Evolutionary conservation across 345 rosid genomes (phyloP), one percentile per base, ranked within the genome.

Genomic region (Gossypium ekmanianum): DNA sequence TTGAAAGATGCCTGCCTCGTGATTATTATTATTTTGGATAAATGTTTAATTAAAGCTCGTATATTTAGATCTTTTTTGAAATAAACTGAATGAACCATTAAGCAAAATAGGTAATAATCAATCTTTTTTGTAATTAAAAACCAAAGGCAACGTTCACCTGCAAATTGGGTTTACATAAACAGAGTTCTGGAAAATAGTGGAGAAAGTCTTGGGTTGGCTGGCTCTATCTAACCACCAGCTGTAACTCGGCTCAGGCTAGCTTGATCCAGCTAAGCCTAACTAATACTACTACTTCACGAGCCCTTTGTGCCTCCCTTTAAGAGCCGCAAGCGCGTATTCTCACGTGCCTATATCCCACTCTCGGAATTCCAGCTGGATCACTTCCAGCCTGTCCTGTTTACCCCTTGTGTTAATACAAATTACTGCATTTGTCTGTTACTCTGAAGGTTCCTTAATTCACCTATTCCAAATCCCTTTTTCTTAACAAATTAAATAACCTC

Each of bases 301-400:
- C 57, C 57, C 8, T 52, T 52, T 16, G 57, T 52, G 57, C 22
- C 2, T 7, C 14, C 7, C 55, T 14, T 51, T 52, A 39, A 8
- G 71, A n/a, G 50, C 29, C 41, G 17, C n/a, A 9, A 1, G 81
- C 77, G 83, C 85, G 75, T 82, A 45, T 3, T 3, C 41, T 68
- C 76, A 77, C 81, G 67, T 62, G 71, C 75, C 43, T 81, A 10
- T 8, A 2, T n/a, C 43, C 68, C 75, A 75, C 47, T 34, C 61
- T 51, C 75, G 66, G 75, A 68, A 26, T 64, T 52, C 82, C 86
- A 83, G 83, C 84, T 56, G 77, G 68, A 14, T 24, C 34, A 16
- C 1, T 20, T 66, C 76, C 83, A 82, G 79, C 79, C 85, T 80
- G 82, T 78, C 76, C 54, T 64, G 13, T 24, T 18, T 18, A 51